Conservation (phyloP, 2,329 filamentous ascomycete genomes). For the Ceratocystis variospora region DNA sequence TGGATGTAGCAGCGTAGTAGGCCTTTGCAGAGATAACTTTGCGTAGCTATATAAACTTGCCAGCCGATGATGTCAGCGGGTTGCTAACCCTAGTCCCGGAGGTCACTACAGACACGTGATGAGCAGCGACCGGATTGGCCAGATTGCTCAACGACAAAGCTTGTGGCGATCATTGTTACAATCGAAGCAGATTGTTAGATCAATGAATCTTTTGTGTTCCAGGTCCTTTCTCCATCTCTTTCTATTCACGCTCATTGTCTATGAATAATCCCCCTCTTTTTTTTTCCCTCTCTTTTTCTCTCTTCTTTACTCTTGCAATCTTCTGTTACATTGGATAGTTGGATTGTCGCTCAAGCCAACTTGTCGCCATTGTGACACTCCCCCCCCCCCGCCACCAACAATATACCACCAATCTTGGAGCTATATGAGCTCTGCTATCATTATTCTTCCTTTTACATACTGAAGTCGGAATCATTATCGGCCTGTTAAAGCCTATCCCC, state of each 20-base stretch:
- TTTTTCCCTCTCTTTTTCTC: not conserved
- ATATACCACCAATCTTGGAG: not conserved
- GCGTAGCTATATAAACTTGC: not conserved
- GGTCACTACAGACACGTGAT: not conserved
- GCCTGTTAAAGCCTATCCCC: not conserved
- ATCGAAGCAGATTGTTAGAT: not conserved
- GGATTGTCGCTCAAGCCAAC: not conserved
- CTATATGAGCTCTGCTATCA: not conserved
- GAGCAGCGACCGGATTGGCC: not conserved
- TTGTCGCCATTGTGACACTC: not conserved
- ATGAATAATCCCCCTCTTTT: conserved; percentile 4
- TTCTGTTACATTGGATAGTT: not conserved
- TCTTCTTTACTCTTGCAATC: not conserved
- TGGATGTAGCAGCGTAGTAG: not conserved
- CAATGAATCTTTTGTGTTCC: not conserved
- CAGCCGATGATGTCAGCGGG: not conserved
- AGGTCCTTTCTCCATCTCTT: conserved; percentile 3
- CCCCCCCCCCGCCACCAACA: not conserved
- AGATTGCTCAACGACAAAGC: conserved; percentile 2
- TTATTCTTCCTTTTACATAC: not conserved
- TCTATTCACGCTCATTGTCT: conserved; percentile 1
- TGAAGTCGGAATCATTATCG: not conserved
- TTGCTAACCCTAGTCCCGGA: not conserved
- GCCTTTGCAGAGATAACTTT: not conserved
- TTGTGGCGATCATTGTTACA: conserved; percentile 1